Conservation (phyloP, 805 yeast genomes). For the Yamadazyma nakazawae region DNA sequence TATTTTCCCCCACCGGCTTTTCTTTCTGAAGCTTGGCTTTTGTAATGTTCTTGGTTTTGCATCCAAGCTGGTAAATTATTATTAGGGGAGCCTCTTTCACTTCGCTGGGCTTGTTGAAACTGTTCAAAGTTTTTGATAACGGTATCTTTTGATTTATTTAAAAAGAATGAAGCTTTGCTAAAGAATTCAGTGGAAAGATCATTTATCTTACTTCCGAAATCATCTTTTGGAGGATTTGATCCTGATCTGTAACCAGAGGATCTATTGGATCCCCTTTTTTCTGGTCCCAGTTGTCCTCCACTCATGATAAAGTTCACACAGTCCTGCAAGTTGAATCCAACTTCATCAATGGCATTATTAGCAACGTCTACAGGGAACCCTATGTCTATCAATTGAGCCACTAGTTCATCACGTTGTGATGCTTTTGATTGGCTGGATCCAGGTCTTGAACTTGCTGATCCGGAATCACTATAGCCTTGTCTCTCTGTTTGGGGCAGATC, state of each 20-base stretch:
- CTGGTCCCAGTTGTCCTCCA: constrained; percentile 11
- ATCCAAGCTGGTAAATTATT: constrained; percentile 68
- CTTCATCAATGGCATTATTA: constrained; percentile 52
- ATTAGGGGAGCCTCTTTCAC: constrained; percentile 9
- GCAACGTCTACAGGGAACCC: constrained; percentile 69
- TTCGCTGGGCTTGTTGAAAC: constrained; percentile 37
- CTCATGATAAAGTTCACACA: constrained; percentile 69
- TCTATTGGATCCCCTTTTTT: background rate
- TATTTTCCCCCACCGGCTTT: constrained; percentile 31
- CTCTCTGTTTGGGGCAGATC: background rate
- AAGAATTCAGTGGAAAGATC: constrained; percentile 56
- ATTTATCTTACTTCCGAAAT: constrained; percentile 36
- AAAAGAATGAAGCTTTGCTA: constrained; percentile 56
- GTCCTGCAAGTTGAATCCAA: constrained; percentile 58
- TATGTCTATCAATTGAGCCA: constrained; percentile 75
- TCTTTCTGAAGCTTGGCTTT: constrained; percentile 35
- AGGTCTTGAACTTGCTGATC: background rate
- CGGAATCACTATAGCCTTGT: background rate
- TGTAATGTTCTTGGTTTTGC: constrained; percentile 50
- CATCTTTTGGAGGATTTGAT: constrained; percentile 15
- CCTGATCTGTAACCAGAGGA: constrained; percentile 1
- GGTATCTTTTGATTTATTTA: constrained; percentile 57
- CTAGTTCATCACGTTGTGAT: constrained; percentile 39
- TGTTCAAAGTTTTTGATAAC: constrained; percentile 61
- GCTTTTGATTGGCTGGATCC: background rate